These are phyloP conservation scores for Neurospora sp. DNA, from an alignment of 495 filamentous ascomycete species.

Conservation along the genomic window DNA sequence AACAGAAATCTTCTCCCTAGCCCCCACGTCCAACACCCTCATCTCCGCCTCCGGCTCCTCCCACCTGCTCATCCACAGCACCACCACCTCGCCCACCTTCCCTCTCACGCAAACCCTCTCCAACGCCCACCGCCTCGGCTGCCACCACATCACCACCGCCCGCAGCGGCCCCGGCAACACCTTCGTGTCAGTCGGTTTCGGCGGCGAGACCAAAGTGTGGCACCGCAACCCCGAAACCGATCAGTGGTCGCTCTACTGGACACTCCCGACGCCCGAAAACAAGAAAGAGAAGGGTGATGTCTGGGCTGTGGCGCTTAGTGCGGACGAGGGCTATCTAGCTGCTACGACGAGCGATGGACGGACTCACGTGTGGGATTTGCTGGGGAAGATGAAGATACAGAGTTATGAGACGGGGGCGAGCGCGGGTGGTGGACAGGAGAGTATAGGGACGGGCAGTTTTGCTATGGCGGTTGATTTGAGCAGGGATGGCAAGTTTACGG, in stretches of 20 bases:
- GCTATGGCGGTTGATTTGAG: conserved; percentile 76
- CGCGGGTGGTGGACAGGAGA: conserved; percentile 22
- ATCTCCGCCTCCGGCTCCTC: conserved; percentile 79
- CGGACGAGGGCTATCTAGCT: conserved; percentile 74
- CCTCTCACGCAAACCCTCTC: conserved; percentile 66
- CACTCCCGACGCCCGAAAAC: conserved; percentile 14
- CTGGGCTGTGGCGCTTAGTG: conserved; percentile 81
- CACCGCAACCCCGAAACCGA: conserved; percentile 35
- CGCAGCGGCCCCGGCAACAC: conserved; percentile 45
- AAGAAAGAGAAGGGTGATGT: conserved; percentile 50
- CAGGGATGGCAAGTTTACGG: conserved; percentile 71
- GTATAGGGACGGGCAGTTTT: conserved; percentile 39
- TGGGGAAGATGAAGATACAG: conserved; percentile 38
- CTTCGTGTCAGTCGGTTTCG: conserved; percentile 78
- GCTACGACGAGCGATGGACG: conserved; percentile 70
- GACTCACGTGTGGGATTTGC: conserved; percentile 79
- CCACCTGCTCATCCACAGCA: conserved; percentile 65
- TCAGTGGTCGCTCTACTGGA: conserved; percentile 37
- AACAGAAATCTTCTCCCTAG: conserved; percentile 82
- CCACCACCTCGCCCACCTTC: conserved; percentile 57
- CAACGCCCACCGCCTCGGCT: conserved; percentile 71
- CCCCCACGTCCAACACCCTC: conserved; percentile 64
- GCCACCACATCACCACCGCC: conserved; percentile 74
- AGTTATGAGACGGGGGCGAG: conserved; percentile 79
- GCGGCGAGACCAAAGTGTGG: conserved; percentile 79